Evolutionary conservation across 352 stramenopile genomes (phyloP).

Genomic region (Phytophthora pinifolia): DNA sequence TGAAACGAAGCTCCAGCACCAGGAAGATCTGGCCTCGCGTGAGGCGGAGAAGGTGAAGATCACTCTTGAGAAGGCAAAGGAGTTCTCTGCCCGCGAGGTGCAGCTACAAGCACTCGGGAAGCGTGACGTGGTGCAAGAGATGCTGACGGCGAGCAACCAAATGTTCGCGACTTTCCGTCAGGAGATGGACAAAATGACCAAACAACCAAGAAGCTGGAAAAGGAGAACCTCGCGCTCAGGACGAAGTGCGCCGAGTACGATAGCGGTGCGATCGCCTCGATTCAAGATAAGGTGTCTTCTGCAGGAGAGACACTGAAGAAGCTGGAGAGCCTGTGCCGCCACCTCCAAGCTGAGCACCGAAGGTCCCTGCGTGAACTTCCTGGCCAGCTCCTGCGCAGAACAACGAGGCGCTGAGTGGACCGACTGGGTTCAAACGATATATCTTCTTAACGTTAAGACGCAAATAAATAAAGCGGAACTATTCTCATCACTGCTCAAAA

Average conservation of each 20-base stretch:
- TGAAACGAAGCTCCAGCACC: constrained; percentile 80
- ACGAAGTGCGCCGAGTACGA: constrained; percentile 87
- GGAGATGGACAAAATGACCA: constrained; percentile 90
- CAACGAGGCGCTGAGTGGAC: no score
- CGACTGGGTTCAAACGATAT: no score
- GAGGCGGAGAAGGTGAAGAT: constrained; percentile 71
- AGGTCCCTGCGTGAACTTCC: no score
- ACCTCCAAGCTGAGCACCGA: constrained; percentile 81
- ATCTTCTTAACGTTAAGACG: constrained; percentile 18
- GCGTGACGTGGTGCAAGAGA: constrained; percentile 85
- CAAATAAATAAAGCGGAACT: constrained; percentile 21
- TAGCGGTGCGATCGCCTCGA: constrained; percentile 63
- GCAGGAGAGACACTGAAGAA: constrained; percentile 73
- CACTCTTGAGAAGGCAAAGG: constrained; percentile 82
- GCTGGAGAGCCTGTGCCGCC: constrained; percentile 79
- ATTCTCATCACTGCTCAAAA: constrained; percentile 21
- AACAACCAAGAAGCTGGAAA: constrained; percentile 88
- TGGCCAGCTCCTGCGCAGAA: no score
- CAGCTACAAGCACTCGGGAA: constrained; percentile 78
- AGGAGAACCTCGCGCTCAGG: constrained; percentile 76
- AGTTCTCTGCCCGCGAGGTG: constrained; percentile 76
- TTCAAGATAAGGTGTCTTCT: constrained; percentile 71
- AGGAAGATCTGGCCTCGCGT: constrained; percentile 68
- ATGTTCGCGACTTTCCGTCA: constrained; percentile 84
- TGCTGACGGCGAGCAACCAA: constrained; percentile 82